A percentile compares a stretch with the other conserved stretches of the same genome.
Conservation (phyloP, 306 rosid genomes). For the Prosopis cineraria region DNA sequence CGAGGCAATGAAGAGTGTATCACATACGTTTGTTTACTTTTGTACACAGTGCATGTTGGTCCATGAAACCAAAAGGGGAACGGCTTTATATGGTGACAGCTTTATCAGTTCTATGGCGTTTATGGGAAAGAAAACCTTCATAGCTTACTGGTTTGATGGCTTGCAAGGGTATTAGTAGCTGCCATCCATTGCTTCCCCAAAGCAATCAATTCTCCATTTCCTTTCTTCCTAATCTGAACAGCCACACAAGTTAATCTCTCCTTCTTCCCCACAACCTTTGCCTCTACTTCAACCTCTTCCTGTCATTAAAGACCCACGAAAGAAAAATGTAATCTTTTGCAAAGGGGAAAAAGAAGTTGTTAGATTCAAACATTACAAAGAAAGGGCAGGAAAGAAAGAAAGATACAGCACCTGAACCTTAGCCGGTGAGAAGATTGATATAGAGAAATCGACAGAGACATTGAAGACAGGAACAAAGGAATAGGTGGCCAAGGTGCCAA, state of each 20-base stretch:
- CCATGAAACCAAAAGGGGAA: neutral
- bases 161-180: neutral
- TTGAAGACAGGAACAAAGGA: neutral
- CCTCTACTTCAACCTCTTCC: slow-evolving; percentile 57
- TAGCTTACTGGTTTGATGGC: slow-evolving; percentile 21
- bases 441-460: slow-evolving; percentile 41
- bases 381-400: neutral
- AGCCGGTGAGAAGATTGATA: slow-evolving; percentile 44
- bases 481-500: slow-evolving; percentile 23
- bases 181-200: slow-evolving; percentile 54
- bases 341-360: neutral
- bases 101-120: neutral
- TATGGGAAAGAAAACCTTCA: no score
- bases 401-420: slow-evolving; percentile 34
- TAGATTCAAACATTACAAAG: neutral
- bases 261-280: slow-evolving; percentile 44
- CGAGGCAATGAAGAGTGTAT: no score
- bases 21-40: neutral
- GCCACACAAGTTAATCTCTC: slow-evolving; percentile 37
- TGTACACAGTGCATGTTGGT: neutral
- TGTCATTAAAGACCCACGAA: slow-evolving; percentile 13
- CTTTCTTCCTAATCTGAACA: slow-evolving; percentile 45
- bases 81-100: neutral
- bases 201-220: slow-evolving; percentile 46
- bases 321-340: no score